These are phyloP conservation scores for Aaosphaeria pasadenensis DNA, from an alignment of 2,329 filamentous ascomycete genomes.

Conservation along the genomic window DNA sequence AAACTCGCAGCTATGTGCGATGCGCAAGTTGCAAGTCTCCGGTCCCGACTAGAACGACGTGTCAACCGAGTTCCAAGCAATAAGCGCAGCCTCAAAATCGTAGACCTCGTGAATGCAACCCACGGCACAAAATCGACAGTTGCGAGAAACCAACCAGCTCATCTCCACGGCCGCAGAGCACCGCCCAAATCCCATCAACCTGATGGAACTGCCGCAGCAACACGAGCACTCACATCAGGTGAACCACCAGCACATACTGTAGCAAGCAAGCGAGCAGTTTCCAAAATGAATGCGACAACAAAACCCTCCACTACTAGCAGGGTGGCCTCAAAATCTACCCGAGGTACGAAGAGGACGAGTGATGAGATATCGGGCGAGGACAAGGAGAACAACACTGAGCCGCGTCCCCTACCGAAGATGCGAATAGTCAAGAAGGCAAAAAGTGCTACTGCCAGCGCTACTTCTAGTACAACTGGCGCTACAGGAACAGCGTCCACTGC, in stretches of 20 bases:
- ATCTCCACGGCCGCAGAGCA: neutral
- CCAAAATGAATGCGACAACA: neutral
- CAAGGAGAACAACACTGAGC: slow-evolving; percentile 22
- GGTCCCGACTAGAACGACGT: slow-evolving; percentile 85
- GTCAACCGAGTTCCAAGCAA: slow-evolving; percentile 85
- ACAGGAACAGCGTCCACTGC: neutral
- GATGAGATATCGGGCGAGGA: slow-evolving; percentile 23
- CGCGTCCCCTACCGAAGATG: slow-evolving; percentile 5
- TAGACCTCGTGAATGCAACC: slow-evolving; percentile 61
- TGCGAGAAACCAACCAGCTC: slow-evolving; percentile 66
- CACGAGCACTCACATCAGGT: neutral
- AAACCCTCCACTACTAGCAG: neutral
- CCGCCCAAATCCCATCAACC: neutral
- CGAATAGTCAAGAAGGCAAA: slow-evolving; percentile 5
- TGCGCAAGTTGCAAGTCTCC: slow-evolving; percentile 79
- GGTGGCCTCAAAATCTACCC: slow-evolving; percentile 6
- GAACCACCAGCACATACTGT: neutral
- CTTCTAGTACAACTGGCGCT: neutral
- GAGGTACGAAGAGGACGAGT: slow-evolving; percentile 23
- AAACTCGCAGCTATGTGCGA: slow-evolving; percentile 87
- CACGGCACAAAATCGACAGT: slow-evolving; percentile 58
- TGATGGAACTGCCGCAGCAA: neutral
- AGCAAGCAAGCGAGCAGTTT: neutral
- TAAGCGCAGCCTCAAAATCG: slow-evolving; percentile 76
- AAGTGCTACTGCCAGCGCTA: neutral